Conservation (phyloP, 2,329 filamentous ascomycete genomes). For the Arthrobotrys conoides region DNA sequence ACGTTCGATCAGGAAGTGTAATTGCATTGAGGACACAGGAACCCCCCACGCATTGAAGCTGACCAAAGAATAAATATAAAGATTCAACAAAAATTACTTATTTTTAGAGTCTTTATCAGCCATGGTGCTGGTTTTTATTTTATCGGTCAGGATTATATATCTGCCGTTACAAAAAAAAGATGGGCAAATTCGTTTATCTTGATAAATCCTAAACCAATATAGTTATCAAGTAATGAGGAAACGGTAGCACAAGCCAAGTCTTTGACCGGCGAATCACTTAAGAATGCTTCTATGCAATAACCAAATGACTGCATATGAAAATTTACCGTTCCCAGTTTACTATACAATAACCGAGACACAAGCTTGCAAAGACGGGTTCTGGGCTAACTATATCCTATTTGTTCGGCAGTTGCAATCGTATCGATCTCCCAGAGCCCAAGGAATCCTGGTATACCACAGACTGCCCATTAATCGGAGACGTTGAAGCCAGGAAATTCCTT, state of each 20-base stretch:
- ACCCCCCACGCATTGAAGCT: not conserved
- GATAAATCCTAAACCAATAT: no score
- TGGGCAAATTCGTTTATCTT: not conserved
- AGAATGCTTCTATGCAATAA: no score
- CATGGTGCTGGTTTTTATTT: not conserved
- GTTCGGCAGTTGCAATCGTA: constrained; percentile 18
- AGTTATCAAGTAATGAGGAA: no score
- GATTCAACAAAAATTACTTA: not conserved
- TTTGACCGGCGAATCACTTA: no score
- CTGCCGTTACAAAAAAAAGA: not conserved
- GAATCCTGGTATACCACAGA: not conserved
- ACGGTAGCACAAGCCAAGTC: no score
- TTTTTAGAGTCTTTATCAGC: not conserved
- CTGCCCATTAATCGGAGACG: constrained; percentile 1
- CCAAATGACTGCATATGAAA: no score
- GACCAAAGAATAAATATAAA: not conserved
- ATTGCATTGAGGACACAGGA: not conserved
- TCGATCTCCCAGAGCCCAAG: not conserved
- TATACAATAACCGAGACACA: not conserved
- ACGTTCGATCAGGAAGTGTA: not conserved
- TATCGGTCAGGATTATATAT: not conserved
- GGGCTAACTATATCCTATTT: not conserved
- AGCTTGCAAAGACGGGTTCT: not conserved
- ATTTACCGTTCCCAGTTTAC: no score
- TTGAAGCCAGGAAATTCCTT: no score